Conservation (phyloP, 768 basidiomycete species). For the Cystofilobasidium macerans region DNA sequence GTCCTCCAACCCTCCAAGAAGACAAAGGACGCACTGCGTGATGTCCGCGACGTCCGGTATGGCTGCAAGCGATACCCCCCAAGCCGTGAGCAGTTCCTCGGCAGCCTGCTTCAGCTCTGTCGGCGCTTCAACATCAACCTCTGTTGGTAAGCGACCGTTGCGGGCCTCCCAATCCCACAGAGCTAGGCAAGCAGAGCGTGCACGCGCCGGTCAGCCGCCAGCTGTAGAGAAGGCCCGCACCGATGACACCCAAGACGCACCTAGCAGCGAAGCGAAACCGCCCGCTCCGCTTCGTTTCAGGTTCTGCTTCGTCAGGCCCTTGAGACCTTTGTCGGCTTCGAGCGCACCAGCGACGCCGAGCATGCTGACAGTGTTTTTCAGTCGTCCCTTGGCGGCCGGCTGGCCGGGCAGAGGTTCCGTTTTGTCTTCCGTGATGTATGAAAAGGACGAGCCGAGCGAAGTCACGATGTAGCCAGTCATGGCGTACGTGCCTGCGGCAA, state of each 20-base stretch:
- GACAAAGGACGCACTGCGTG: slow-evolving; percentile 4
- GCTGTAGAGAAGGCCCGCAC: neutral
- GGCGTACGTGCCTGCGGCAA: slow-evolving; percentile 85
- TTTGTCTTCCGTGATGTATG: slow-evolving; percentile 50
- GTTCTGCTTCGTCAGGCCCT: slow-evolving; percentile 4
- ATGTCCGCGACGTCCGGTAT: neutral
- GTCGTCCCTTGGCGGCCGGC: neutral
- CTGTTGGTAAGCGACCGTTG: slow-evolving; percentile 4
- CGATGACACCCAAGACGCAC: slow-evolving; percentile 40
- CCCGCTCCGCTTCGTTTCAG: slow-evolving; percentile 2
- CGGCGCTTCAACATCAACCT: neutral
- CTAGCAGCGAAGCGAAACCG: slow-evolving; percentile 42
- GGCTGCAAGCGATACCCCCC: neutral
- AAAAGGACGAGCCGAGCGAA: slow-evolving; percentile 66
- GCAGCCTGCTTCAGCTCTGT: neutral
- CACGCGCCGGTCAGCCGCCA: neutral
- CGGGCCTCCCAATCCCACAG: slow-evolving; percentile 22
- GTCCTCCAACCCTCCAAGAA: no score
- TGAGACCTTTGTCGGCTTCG: neutral
- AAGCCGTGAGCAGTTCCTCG: neutral
- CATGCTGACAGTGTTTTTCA: neutral
- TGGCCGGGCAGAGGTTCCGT: neutral
- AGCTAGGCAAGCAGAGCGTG: slow-evolving; percentile 8
- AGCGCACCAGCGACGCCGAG: neutral
- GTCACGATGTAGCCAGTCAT: slow-evolving; percentile 88